Evolutionary conservation across 179 eudicot genomes (phyloP).

Genomic region (Monotropa hypopitys): DNA sequence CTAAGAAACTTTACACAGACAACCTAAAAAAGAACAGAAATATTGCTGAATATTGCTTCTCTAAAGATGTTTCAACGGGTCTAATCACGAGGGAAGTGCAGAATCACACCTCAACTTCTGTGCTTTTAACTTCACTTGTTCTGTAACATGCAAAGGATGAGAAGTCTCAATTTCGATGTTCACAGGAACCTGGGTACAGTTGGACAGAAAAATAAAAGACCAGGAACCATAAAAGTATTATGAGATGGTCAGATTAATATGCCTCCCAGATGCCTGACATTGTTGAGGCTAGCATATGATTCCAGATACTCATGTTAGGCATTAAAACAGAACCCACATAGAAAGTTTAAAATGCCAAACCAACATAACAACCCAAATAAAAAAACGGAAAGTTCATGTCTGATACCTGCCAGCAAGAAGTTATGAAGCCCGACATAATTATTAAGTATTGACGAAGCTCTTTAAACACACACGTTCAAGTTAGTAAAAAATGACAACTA

Average conservation of each 20-base stretch:
- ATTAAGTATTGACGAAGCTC: background rate
- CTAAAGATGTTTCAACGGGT: background rate
- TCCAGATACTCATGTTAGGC: background rate
- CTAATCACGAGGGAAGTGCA: background rate
- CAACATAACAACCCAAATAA: background rate
- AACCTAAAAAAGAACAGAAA: background rate
- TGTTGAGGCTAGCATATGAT: background rate
- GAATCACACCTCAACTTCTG: constrained; percentile 41
- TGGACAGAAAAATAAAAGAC: background rate
- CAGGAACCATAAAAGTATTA: constrained; percentile 1
- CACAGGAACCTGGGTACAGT: constrained; percentile 37
- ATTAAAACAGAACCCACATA: background rate
- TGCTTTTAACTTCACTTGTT: constrained; percentile 48
- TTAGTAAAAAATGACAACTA: background rate
- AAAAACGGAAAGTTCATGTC: background rate
- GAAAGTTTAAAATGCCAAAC: background rate
- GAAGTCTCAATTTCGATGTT: constrained; percentile 38
- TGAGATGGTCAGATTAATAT: background rate
- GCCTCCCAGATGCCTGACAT: background rate
- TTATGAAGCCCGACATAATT: background rate
- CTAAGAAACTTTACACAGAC: background rate
- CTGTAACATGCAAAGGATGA: constrained; percentile 26
- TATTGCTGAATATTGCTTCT: background rate
- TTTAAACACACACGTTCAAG: background rate
- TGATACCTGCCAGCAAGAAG: background rate